Evolutionary conservation across 495 filamentous ascomycete genomes (phyloP), one percentile per base, ranked within the genome.

Genomic region (Penicillium psychrofluorescens): DNA sequence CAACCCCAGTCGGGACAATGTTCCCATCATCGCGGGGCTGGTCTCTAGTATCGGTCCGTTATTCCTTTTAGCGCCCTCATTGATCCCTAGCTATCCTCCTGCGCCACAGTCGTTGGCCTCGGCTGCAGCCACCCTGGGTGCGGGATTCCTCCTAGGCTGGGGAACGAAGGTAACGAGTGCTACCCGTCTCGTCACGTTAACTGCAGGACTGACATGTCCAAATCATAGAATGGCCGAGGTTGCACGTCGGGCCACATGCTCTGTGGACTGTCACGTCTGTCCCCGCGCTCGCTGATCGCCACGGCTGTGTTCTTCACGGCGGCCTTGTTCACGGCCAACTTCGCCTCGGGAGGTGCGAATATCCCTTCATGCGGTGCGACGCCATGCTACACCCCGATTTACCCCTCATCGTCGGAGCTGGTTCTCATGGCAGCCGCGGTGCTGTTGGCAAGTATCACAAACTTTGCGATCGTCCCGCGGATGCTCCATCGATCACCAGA

Each of bases 231-330:
- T 49, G 72, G 69, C 14, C 67, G 67, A 36, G 78, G 78, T 22
- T 81, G 78, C 47, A 80, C 78, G 10, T 79, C 76, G 2, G 78
- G 78, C 29, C 78, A 82, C 53, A 79, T 82, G 68, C 70, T 82
- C 30, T 79, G 76, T 46, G 78, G 78, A 0, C 44, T 81, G 6
- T 70, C 77, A 0, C 73, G 74, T 29, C 59, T 76, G 11, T 76
- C 70, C 4, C 49, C 62, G 13, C 72, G 77, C 35, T 79, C 76
- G 8, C 38, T 78, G 8, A 68, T 74, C 37, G 72, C 78, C 31
- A 76, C 76, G 0, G 64, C 59, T 7, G 59, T 68, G n/a, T 81
- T 82, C 64, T 81, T 79, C 58, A 64, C 65, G 1, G 56, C 67
- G 0, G 77, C 74, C 12, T 39, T 78, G 4, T 32, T 76, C 27